Conservation (phyloP, 768 basidiomycete species). For the Phaeolepiota aurea region DNA sequence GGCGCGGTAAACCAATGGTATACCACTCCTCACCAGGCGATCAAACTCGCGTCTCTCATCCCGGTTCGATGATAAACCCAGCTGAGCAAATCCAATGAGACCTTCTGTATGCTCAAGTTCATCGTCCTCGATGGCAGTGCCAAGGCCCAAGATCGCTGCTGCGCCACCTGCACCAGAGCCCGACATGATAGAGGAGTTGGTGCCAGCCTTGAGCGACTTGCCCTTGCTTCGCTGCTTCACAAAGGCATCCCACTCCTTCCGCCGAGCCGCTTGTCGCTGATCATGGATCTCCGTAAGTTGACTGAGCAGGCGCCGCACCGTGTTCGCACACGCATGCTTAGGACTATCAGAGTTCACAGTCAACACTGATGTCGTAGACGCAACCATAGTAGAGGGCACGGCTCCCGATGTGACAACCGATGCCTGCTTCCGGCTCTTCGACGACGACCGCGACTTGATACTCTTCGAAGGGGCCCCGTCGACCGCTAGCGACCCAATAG, state of each 20-base stretch:
- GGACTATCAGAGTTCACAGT: slow-evolving; percentile 55
- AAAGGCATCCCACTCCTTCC: slow-evolving; percentile 86
- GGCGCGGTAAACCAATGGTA: slow-evolving; percentile 80
- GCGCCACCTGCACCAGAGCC: slow-evolving; percentile 29
- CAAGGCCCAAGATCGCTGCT: slow-evolving; percentile 62
- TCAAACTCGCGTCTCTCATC: slow-evolving; percentile 78
- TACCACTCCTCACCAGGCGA: slow-evolving; percentile 72
- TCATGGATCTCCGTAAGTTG: slow-evolving; percentile 82
- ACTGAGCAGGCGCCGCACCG: slow-evolving; percentile 63
- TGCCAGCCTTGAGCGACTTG: slow-evolving; percentile 23
- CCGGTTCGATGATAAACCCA: slow-evolving; percentile 69
- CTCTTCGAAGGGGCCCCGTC: slow-evolving; percentile 18
- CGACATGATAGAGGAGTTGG: slow-evolving; percentile 14
- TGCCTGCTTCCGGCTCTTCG: slow-evolving; percentile 38
- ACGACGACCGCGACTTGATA: slow-evolving; percentile 42
- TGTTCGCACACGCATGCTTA: slow-evolving; percentile 67
- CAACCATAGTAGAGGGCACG: slow-evolving; percentile 13
- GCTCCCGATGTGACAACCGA: slow-evolving; percentile 22
- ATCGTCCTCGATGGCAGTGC: slow-evolving; percentile 55
- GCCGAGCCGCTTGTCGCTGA: slow-evolving; percentile 54
- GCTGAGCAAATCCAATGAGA: slow-evolving; percentile 84
- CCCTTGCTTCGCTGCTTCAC: slow-evolving; percentile 58
- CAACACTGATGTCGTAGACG: slow-evolving; percentile 45
- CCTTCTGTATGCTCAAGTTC: slow-evolving; percentile 79
- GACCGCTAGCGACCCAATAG: slow-evolving; percentile 2